Evolutionary conservation across 106 monocot species (phyloP).

Genomic region (Ottelia alismoides): DNA sequence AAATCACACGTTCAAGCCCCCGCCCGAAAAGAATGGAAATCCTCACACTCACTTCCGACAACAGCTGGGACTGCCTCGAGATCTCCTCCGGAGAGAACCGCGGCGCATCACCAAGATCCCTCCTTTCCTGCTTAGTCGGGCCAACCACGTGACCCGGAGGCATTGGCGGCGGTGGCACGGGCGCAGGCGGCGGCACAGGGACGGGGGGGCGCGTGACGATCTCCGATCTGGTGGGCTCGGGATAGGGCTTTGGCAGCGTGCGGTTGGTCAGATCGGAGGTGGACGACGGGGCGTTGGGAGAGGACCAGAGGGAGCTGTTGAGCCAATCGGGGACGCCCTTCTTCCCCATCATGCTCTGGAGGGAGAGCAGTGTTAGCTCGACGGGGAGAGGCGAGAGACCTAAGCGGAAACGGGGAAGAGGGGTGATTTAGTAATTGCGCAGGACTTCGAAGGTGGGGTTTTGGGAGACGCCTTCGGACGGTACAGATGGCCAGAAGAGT

Average conservation of each 20-base stretch:
- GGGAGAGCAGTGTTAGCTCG: too few relatives aligned
- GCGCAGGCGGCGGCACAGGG: slow-evolving; percentile 2
- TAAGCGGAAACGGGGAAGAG: too few relatives aligned
- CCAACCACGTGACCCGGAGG: slow-evolving; percentile 1
- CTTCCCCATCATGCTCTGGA: slow-evolving; percentile 65
- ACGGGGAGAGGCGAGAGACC: too few relatives aligned
- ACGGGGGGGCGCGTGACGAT: too few relatives aligned
- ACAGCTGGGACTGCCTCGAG: slow-evolving; percentile 57
- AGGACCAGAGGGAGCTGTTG: slow-evolving; percentile 62
- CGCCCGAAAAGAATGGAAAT: too few relatives aligned
- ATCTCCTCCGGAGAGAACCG: slow-evolving; percentile 49
- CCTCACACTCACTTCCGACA: slow-evolving; percentile 56
- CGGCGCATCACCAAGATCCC: slow-evolving; percentile 1
- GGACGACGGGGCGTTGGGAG: background rate
- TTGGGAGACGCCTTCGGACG: too few relatives aligned
- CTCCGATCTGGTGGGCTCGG: too few relatives aligned
- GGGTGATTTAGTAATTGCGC: too few relatives aligned
- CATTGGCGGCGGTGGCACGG: background rate
- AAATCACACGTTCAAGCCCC: too few relatives aligned
- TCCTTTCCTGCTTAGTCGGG: slow-evolving; percentile 6
- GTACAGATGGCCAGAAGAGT: too few relatives aligned
- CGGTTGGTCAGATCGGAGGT: too few relatives aligned
- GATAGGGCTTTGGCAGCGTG: slow-evolving; percentile 2
- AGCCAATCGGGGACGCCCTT: slow-evolving; percentile 69
- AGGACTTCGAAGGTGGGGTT: too few relatives aligned